Evolutionary conservation across 2,329 filamentous ascomycete genomes (phyloP), one percentile per base, ranked within the genome.

Genomic region (Verticillium nonalfalfae): DNA sequence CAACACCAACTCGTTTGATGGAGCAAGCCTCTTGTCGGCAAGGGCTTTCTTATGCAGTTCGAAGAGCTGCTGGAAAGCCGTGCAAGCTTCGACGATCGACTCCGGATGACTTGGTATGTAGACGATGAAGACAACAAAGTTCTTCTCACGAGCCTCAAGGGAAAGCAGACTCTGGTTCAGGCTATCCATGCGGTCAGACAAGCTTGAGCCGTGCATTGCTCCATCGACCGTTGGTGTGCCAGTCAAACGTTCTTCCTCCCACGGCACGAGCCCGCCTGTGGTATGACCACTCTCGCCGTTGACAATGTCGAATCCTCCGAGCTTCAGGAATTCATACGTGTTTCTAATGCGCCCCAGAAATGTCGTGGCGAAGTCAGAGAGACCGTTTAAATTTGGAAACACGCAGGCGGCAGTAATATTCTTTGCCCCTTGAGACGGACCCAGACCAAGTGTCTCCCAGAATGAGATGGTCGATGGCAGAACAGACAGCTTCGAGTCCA

Each of bases 381-480:
- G 76, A 1, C 88, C 86, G 34, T 84, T 82, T 67, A 85, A 84
- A 58, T 82, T 78, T 0, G 91, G 90, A 65, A 88, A 90, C 1
- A 95, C 78, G 69, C 89, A 91, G 57, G 91, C 83, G 0, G 87
- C 83, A 39, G 83, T 81, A 35, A 95, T 77, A 63, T 94, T 85
- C 72, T 96, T 96, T 7, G 79, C 70, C 0, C 90, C 89, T 62
- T 85, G 85, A 9, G 85, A 85, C 3, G 91, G 91, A 1, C 85
- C 85, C 1, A 96, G 79, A 0, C 90, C 90, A 18, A 96, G 77
- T 56, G 88, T 87, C 70, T 95, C 91, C 92, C 91, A 96, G 69
- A 95, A 96, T 1, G 82, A 77, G 21, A 94, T 77, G 0, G 90
- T 89, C 0, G 90, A 85, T 1, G 91, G 90, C 26, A 94, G 78